Base-by-base conservation (phyloP, 371 early-diverging fungal species). In the Nosema muscidifuracis region DNA sequence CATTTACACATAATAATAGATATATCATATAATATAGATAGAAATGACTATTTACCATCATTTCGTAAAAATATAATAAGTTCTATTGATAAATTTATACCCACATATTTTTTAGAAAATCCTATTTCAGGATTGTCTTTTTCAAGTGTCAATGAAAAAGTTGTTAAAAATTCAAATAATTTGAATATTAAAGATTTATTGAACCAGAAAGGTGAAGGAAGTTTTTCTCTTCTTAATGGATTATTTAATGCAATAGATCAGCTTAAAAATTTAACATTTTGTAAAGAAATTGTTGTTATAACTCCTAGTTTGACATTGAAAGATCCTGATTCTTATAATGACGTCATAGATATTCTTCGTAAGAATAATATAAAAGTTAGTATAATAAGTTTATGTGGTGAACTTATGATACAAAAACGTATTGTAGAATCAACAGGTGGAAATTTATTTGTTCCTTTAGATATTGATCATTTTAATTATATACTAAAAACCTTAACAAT, bases 321-420 rank as follows among this genome's bases (percentile, higher is more conserved):
- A 55, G 69, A 76, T 53, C 24, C 43, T 12, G 43, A 44, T 38
- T 33, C 36, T 12, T 65, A 68, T 22, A 28, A 42, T 16, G 62
- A 73, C 6, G 47, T 73, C 12, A 66, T 74, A 0, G 40, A 64
- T 6, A 36, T 42, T 0, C 33, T 79, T 33, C 65, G 65, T 16
- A 67, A 42, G 15, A 22, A 68, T 50, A 76, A 72, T 53, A 74
- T 79, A 36, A 79, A 74, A 30, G 66, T 79, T 36, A 74, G 76
- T 65, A 63, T 73, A 28, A 73, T 82, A 20, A 75, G 71, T 50
- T 47, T 82, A 16, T 75, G 71, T 28, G 82, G 80, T 12, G 82
- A 82, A 60, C 67, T 82, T 13, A 65, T 69, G 7, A 36, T 82
- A 13, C 75, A 76, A 50, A 75, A 72, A 64, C 62, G 53, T 62